Base-by-base conservation (phyloP, 2,329 filamentous ascomycete genomes). In the Leptographium radiaticola region DNA sequence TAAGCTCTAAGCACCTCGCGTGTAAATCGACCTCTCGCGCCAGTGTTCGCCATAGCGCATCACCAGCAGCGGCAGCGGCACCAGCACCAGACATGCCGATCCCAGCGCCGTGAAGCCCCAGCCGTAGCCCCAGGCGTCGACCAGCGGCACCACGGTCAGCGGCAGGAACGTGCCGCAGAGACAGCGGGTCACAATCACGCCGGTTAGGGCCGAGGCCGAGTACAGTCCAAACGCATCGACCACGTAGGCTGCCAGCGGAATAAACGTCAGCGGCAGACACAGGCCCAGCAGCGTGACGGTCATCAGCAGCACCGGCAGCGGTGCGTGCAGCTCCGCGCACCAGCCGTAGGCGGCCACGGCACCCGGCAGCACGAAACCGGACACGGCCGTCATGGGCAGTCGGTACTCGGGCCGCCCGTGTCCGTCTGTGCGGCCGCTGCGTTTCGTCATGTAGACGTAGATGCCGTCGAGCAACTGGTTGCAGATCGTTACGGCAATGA, bases 161-260 rank as follows among this genome's bases (percentile, higher is more conserved):
- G 80, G 80, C 34, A 83, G 58, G 44, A 83, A 75, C 0, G 79
- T 80, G 4, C 77, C 74, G 64, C 74, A 71, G 0, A 83, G 64
- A 55, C 76, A 80, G 40, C 77, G 67, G 1, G 70, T 70, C 1
- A 81, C 75, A 54, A 81, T 77, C 6, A 80, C 61, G 0, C 74
- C 76, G 0, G 77, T 80, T 67, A 80, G 70, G 2, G 77, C 77
- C 12, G 75, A 79, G 0, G 78, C 78, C 1, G 76, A 73, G 59
- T 77, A 80, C 7, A 76, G 55, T 0, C 76, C 75, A 55, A 74
- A 78, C 0, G 77, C 75, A 56, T 81, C 78, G 2, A 81, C 77
- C 0, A 80, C 70, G 57, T 80, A 81, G 0, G 76, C 71, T 54
- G 71, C 73, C 2, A 80, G 54, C 0, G 78, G 76, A 20, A 81